Evolutionary conservation across 352 stramenopile species (phyloP).

Genomic region (Phytopythium montanum): DNA sequence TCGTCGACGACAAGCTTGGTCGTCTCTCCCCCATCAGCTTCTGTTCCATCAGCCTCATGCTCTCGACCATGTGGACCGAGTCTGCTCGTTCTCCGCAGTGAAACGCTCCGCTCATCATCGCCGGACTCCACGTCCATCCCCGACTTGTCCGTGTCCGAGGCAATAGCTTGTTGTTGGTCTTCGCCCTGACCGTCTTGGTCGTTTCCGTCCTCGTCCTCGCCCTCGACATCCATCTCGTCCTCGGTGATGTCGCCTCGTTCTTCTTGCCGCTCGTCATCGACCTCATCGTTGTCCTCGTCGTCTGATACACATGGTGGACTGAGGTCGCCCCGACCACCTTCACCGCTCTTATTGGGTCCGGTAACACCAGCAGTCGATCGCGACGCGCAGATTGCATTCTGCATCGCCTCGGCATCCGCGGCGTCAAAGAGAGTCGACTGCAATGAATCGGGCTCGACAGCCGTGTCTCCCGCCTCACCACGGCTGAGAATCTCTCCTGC

Average conservation of each 20-base stretch:
- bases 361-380: neutral
- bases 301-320: conserved; percentile 10
- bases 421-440: conserved; percentile 44
- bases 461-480: conserved; percentile 1
- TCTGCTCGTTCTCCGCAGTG: neutral
- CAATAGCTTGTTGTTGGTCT: neutral
- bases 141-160: neutral
- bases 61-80: neutral
- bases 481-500: conserved; percentile 9
- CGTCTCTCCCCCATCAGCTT: conserved; percentile 2
- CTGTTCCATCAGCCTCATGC: neutral
- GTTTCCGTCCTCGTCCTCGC: conserved; percentile 1
- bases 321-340: conserved; percentile 6
- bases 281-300: conserved; percentile 22
- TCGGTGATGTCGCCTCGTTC: conserved; percentile 36
- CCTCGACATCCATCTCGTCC: conserved; percentile 19
- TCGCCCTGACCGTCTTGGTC: neutral
- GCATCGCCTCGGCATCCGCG: conserved; percentile 50
- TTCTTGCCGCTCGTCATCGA: conserved; percentile 4
- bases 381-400: conserved; percentile 24
- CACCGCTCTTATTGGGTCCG: neutral
- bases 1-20: conserved; percentile 6
- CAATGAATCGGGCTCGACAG: conserved; percentile 6
- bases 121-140: neutral
- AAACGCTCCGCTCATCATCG: neutral